Evolutionary conservation across 176 grass and related monocot species (phyloP).

Genomic region (Carex scoparia): DNA sequence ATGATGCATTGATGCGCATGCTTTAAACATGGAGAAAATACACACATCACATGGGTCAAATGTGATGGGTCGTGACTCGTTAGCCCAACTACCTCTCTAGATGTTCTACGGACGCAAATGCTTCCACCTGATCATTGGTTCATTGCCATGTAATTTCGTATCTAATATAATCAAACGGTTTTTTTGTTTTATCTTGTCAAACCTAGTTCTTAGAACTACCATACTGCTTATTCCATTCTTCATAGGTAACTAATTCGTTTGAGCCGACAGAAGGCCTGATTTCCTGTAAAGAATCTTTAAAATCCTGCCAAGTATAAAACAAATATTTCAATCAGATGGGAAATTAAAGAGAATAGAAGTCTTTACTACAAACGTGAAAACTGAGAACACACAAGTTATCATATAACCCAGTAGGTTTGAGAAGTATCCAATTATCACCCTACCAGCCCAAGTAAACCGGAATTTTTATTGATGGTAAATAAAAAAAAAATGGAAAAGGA

Average conservation of each 20-base stretch:
- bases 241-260: slow-evolving; percentile 67
- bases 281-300: slow-evolving; percentile 79
- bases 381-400: neutral
- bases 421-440: neutral
- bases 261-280: slow-evolving; percentile 90
- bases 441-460: neutral
- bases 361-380: neutral
- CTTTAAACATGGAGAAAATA: slow-evolving; percentile 1
- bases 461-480: no score
- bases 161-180: neutral
- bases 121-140: neutral
- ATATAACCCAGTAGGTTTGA: neutral
- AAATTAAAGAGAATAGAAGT: neutral
- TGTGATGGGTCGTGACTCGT: neutral
- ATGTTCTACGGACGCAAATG: neutral
- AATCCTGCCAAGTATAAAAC: slow-evolving; percentile 50
- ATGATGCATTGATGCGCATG: neutral
- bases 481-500: no score
- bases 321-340: slow-evolving; percentile 15
- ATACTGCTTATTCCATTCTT: slow-evolving; percentile 91
- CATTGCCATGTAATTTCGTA: neutral
- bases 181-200: neutral
- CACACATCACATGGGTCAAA: neutral
- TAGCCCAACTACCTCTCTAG: neutral
- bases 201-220: slow-evolving; percentile 69